Percentiles rank a stretch among this genome's conserved stretches.
These are phyloP conservation scores for Tricholoma bakamatsutake DNA, from an alignment of 768 basidiomycete genomes.

Conservation along the genomic window DNA sequence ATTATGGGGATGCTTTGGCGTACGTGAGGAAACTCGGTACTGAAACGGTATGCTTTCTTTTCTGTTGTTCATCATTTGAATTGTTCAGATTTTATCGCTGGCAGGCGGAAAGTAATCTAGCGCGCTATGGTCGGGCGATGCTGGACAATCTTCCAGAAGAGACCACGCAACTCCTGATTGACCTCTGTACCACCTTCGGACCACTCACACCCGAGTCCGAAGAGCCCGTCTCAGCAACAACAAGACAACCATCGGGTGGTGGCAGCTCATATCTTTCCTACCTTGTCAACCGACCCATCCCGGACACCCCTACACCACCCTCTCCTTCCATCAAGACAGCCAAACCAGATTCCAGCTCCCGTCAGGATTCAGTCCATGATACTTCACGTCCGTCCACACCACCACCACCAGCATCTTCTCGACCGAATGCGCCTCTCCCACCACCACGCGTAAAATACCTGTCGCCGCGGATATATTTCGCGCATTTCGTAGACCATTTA, in stretches of 20 bases:
- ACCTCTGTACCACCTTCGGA: constrained; percentile 75
- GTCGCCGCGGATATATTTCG: constrained; percentile 84
- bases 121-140: constrained; percentile 84
- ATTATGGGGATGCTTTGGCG: constrained; percentile 72
- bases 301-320: constrained; percentile 34
- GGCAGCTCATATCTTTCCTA: constrained; percentile 74
- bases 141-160: constrained; percentile 78
- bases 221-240: constrained; percentile 20
- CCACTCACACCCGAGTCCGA: constrained; percentile 39
- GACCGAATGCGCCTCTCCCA: constrained; percentile 9
- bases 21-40: constrained; percentile 79
- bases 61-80: not conserved
- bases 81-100: not conserved
- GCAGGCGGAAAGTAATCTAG: constrained; percentile 81
- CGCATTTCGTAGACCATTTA: constrained; percentile 90
- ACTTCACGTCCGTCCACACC: constrained; percentile 25
- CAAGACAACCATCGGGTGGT: constrained; percentile 20
- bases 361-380: constrained; percentile 33
- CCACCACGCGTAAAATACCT: constrained; percentile 46
- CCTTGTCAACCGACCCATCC: constrained; percentile 61
- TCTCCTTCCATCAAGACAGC: constrained; percentile 45
- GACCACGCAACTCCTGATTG: constrained; percentile 87
- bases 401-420: constrained; percentile 24
- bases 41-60: constrained; percentile 55
- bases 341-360: constrained; percentile 30